Evolutionary conservation across 116 monocot species (phyloP).

Genomic region (Cymodocea nodosa): DNA sequence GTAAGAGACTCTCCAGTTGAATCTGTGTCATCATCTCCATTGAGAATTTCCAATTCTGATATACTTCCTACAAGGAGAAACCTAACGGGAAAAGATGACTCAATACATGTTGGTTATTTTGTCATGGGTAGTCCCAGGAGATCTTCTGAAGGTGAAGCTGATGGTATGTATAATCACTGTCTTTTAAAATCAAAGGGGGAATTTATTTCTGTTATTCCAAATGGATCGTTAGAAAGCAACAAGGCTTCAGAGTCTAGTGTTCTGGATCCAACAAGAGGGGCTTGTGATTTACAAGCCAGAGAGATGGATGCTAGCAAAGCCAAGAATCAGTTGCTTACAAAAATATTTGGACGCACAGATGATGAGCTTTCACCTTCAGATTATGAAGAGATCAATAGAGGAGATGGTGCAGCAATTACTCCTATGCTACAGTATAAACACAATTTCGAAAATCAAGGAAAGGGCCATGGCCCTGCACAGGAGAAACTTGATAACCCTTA

Average conservation of each 20-base stretch:
- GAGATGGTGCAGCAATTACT: neutral
- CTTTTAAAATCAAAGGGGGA: conserved; percentile 15
- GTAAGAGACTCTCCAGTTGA: conserved; percentile 72
- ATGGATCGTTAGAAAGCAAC: conserved; percentile 15
- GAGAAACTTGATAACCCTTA: conserved; percentile 15
- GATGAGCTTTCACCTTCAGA: conserved; percentile 20
- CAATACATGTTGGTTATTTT: conserved; percentile 9
- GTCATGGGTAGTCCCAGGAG: conserved; percentile 31
- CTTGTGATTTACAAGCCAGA: conserved; percentile 9
- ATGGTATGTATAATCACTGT: conserved; percentile 21
- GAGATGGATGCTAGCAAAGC: conserved; percentile 15
- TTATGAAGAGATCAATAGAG: conserved; percentile 13
- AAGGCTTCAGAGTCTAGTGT: conserved; percentile 16
- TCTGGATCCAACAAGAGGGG: conserved; percentile 11
- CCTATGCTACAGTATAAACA: conserved; percentile 4
- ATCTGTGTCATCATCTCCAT: conserved; percentile 91
- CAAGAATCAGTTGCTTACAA: conserved; percentile 15
- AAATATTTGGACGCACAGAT: conserved; percentile 13
- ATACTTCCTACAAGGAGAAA: conserved; percentile 22
- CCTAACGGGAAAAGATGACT: conserved; percentile 23
- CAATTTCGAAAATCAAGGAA: conserved; percentile 8
- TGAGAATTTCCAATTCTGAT: conserved; percentile 31
- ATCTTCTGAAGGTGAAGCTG: conserved; percentile 34
- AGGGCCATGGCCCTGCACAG: conserved; percentile 8
- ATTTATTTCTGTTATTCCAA: conserved; percentile 8